Conservation (phyloP, 345 rosid species). For the Stellera chamaejasme region DNA sequence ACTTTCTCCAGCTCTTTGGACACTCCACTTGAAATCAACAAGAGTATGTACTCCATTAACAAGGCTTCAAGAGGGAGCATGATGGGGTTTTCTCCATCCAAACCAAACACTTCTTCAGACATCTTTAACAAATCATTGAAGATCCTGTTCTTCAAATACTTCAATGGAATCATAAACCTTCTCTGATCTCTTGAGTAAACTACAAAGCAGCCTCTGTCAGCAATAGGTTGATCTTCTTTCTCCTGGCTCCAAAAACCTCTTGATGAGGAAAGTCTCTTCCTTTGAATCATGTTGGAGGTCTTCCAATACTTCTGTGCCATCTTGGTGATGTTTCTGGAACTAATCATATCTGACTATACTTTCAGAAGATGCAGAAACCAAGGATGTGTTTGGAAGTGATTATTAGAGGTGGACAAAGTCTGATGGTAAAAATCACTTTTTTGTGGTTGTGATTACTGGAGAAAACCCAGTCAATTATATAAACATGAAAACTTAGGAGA, state of each 20-base stretch:
- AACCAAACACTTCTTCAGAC: conserved; percentile 15
- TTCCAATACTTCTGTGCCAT: background rate
- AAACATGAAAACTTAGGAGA: too few species aligned
- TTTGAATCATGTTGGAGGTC: background rate
- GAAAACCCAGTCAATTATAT: too few species aligned
- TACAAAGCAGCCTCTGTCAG: conserved; percentile 1
- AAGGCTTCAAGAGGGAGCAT: background rate
- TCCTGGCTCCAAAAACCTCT: background rate
- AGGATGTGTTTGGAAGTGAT: too few species aligned
- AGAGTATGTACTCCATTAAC: conserved; percentile 1
- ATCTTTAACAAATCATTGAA: conserved; percentile 9
- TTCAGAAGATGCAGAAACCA: too few species aligned
- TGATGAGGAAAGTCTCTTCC: conserved; percentile 3
- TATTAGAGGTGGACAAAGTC: too few species aligned
- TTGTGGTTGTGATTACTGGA: too few species aligned
- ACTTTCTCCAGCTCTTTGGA: background rate
- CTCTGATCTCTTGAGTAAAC: conserved; percentile 13
- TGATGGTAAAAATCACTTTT: too few species aligned
- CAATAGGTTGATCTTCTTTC: background rate
- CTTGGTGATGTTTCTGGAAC: too few species aligned
- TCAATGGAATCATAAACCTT: conserved; percentile 18
- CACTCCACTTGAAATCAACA: background rate
- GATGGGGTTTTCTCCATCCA: conserved; percentile 5
- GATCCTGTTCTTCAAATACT: conserved; percentile 10
- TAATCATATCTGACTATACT: too few species aligned